phyloP scores from a whole-genome alignment of 78 protist genomes.

The Polysphondylium violaceum region DNA sequence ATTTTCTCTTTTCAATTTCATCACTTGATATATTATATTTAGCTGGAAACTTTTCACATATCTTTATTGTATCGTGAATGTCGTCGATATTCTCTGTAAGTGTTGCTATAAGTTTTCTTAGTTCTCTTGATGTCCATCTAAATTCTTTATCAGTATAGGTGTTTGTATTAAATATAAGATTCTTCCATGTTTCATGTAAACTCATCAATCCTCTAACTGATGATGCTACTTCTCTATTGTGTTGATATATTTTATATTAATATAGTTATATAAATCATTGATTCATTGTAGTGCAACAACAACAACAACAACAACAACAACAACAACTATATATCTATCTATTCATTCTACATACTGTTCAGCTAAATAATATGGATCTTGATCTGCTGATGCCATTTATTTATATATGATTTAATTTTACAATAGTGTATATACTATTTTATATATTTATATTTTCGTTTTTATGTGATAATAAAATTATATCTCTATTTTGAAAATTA shows the following conservation, averaged over 20 bases:
- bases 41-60: conserved; percentile 42
- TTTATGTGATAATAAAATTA: too few species aligned
- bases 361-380: conserved; percentile 45
- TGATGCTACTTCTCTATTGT: conserved; percentile 31
- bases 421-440: not conserved
- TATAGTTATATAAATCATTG: not conserved
- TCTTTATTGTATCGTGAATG: conserved; percentile 12
- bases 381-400: conserved; percentile 17
- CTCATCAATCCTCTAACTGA: conserved; percentile 19
- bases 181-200: conserved; percentile 52
- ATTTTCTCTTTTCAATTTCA: conserved; percentile 52
- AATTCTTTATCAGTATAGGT: conserved; percentile 65
- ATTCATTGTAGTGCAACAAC: not conserved
- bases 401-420: not conserved
- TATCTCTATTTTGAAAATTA: too few species aligned
- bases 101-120: conserved; percentile 14
- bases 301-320: too few species aligned
- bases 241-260: not conserved
- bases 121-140: conserved; percentile 59
- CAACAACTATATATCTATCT: too few species aligned
- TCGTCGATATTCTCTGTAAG: conserved; percentile 32
- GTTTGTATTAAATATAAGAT: conserved; percentile 27
- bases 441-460: too few species aligned
- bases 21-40: not conserved
- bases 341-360: conserved; percentile 5